These are phyloP conservation scores for Trichoderma gracile DNA, from an alignment of 2,329 filamentous ascomycete genomes.

Conservation along the genomic window DNA sequence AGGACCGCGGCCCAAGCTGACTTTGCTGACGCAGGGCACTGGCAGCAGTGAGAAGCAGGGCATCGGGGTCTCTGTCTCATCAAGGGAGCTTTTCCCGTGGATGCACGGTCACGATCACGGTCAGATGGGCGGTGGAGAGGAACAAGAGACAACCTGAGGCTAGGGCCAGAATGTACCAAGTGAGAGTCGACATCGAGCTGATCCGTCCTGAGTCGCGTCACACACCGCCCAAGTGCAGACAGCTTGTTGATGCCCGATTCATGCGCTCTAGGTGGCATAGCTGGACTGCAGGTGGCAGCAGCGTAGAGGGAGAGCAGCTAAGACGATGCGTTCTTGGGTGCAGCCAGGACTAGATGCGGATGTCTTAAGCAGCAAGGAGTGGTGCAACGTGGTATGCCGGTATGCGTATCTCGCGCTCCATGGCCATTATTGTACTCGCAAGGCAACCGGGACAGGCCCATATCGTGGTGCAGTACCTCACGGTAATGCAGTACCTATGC, in stretches of 20 bases:
- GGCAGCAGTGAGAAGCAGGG: not conserved
- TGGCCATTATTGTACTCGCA: not conserved
- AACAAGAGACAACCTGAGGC: not conserved
- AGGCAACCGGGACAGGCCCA: no score
- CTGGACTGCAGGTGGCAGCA: not conserved
- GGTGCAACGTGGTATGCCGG: not conserved
- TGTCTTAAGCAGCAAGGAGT: not conserved
- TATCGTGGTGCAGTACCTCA: no score
- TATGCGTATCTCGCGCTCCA: not conserved
- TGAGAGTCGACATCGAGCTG: conserved; percentile 15
- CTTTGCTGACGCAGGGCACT: conserved; percentile 9
- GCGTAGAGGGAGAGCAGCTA: not conserved
- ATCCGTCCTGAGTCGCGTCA: conserved; percentile 4
- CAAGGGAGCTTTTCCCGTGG: conserved; percentile 6
- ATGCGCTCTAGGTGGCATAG: not conserved
- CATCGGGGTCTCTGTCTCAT: not conserved
- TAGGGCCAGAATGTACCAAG: not conserved
- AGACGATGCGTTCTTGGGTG: not conserved
- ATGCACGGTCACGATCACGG: conserved; percentile 14
- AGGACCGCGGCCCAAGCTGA: conserved; percentile 18
- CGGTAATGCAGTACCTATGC: not conserved
- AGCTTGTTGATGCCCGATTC: conserved; percentile 17
- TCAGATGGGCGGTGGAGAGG: conserved; percentile 14
- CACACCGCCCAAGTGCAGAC: not conserved
- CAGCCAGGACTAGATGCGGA: not conserved